A percentile compares a stretch with the other conserved stretches of the same genome.
Evolutionary conservation across 352 stramenopile species (phyloP).

Genomic region (Pythium plurisporium): DNA sequence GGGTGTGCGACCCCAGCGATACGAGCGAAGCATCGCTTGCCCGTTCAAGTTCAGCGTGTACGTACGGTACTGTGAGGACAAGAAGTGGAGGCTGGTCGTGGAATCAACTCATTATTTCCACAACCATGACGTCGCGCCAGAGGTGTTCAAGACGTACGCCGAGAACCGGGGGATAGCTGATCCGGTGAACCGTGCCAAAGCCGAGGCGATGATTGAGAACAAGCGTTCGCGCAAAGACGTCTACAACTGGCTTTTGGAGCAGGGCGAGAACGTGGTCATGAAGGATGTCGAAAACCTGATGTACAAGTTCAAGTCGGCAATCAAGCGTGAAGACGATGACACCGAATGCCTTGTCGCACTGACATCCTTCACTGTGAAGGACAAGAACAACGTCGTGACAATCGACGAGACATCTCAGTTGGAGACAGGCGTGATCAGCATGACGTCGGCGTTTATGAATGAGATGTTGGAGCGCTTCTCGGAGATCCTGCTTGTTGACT

Average conservation of each 20-base stretch:
- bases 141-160: not conserved
- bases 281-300: conserved; percentile 6
- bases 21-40: not conserved
- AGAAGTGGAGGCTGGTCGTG: not conserved
- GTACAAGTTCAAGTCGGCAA: not conserved
- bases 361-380: not conserved
- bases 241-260: not conserved
- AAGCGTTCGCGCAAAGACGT: not conserved
- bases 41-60: not conserved
- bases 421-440: conserved; percentile 13
- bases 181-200: not conserved
- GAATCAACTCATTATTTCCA: not conserved
- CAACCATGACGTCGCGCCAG: conserved; percentile 1
- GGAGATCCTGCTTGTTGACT: conserved; percentile 17
- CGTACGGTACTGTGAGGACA: not conserved
- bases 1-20: not conserved
- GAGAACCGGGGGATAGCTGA: not conserved
- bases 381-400: not conserved
- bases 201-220: not conserved
- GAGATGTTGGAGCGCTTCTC: conserved; percentile 3
- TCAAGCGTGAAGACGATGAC: not conserved
- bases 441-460: conserved; percentile 10
- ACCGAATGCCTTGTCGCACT: not conserved
- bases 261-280: conserved; percentile 3
- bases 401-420: conserved; percentile 2